These are phyloP conservation scores for Bimuria novae-zelandiae DNA, from an alignment of 2,329 filamentous ascomycete species.

Conservation along the genomic window DNA sequence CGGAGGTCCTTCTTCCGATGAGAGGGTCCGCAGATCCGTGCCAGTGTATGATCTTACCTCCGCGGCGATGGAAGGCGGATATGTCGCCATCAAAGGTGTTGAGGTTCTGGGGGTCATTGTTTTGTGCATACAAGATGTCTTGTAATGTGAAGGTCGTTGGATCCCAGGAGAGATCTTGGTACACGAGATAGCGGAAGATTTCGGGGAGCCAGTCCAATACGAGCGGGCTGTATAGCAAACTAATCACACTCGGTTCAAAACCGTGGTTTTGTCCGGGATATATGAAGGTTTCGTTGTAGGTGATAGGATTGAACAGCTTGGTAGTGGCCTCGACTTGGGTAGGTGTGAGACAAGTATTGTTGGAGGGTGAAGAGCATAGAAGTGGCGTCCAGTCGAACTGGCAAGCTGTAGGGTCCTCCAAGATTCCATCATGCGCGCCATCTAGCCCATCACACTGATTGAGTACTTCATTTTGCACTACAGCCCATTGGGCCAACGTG, in stretches of 20 bases:
- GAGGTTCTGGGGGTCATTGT: conserved; percentile 20
- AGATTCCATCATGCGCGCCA: conserved; percentile 53
- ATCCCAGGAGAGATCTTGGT: conserved; percentile 47
- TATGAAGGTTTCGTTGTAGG: conserved; percentile 6
- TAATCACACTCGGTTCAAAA: conserved; percentile 9
- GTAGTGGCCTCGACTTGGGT: conserved; percentile 28
- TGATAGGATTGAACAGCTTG: conserved; percentile 28
- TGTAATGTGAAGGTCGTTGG: conserved; percentile 37
- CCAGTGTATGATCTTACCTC: conserved; percentile 27
- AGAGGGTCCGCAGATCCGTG: conserved; percentile 22
- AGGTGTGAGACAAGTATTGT: conserved; percentile 30
- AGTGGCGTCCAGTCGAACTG: conserved; percentile 17
- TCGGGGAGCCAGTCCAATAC: conserved; percentile 30
- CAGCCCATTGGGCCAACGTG: conserved; percentile 45
- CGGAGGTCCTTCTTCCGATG: conserved; percentile 8
- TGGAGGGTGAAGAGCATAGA: conserved; percentile 10
- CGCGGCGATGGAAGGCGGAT: conserved; percentile 19
- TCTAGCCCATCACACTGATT: conserved; percentile 57
- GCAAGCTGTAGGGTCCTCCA: conserved; percentile 48
- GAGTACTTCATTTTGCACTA: conserved; percentile 48
- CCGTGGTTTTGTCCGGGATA: conserved; percentile 11
- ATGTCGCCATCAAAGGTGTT: conserved; percentile 20
- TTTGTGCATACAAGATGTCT: conserved; percentile 35
- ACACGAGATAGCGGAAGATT: conserved; percentile 51
- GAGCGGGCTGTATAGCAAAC: conserved; percentile 42